Percentiles rank a stretch among this genome's conserved stretches.
These are phyloP conservation scores for Carex parvula DNA, from an alignment of 176 grass and related monocot species.

Conservation along the genomic window DNA sequence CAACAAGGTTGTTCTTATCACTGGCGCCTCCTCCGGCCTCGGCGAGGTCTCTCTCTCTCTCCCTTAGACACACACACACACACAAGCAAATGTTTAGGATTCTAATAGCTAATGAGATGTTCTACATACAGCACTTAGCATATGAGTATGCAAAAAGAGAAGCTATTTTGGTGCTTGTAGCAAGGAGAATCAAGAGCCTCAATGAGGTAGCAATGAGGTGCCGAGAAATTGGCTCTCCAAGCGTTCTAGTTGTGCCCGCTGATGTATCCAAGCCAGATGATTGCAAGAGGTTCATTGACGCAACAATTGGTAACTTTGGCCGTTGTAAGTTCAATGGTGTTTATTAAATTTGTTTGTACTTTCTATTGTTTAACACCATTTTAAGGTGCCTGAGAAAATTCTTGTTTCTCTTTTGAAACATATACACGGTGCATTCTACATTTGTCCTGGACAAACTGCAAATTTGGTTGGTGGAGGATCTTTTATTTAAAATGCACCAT, in stretches of 20 bases:
- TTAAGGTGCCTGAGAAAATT: not conserved
- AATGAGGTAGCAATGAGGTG: slow-evolving; percentile 38
- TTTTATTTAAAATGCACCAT: too few species aligned
- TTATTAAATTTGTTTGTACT: not conserved
- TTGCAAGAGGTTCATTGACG: slow-evolving; percentile 38
- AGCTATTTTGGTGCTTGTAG: slow-evolving; percentile 48
- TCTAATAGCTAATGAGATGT: not conserved
- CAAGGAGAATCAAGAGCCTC: slow-evolving; percentile 51
- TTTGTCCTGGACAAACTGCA: not conserved
- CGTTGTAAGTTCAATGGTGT: slow-evolving; percentile 19
- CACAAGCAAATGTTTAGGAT: not conserved
- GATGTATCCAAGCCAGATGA: slow-evolving; percentile 41
- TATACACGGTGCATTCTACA: not conserved
- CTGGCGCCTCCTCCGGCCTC: slow-evolving; percentile 80
- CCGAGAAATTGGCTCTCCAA: slow-evolving; percentile 33
- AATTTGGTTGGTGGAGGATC: slow-evolving; percentile 5
- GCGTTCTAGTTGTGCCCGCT: slow-evolving; percentile 39
- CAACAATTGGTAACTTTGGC: slow-evolving; percentile 36
- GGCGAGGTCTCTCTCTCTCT: slow-evolving; percentile 43
- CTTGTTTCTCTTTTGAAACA: not conserved
- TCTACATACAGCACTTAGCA: slow-evolving; percentile 37
- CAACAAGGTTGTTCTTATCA: slow-evolving; percentile 79
- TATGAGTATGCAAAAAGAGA: slow-evolving; percentile 60
- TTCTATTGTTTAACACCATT: not conserved
- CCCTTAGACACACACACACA: not conserved